A percentile compares a stretch with the other conserved stretches of the same genome.
phyloP scores from a whole-genome alignment of 768 basidiomycete species.

The Tubosaeta brunneosetosa region DNA sequence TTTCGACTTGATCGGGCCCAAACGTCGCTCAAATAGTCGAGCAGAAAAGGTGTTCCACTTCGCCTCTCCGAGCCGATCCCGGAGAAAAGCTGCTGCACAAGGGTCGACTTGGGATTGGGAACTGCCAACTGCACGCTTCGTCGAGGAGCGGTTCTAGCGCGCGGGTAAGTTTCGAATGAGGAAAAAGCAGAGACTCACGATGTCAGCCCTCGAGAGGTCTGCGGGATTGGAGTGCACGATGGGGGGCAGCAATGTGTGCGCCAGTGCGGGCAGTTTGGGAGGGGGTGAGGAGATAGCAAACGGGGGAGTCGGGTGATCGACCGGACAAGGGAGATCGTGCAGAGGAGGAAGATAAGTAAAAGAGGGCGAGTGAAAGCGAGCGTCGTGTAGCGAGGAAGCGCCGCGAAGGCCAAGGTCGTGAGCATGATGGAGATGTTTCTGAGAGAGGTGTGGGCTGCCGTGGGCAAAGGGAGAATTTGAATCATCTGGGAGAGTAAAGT shows the following conservation, averaged over 20 bases:
- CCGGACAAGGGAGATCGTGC: conserved; percentile 22
- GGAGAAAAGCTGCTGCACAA: conserved; percentile 42
- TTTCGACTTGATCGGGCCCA: conserved; percentile 37
- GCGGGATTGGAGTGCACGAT: conserved; percentile 33
- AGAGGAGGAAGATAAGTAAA: conserved; percentile 22
- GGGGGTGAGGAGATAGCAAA: conserved; percentile 21
- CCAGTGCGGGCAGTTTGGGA: conserved; percentile 19
- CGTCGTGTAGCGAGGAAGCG: conserved; percentile 22
- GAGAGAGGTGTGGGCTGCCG: conserved; percentile 22
- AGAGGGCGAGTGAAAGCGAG: conserved; percentile 26
- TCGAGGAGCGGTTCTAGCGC: conserved; percentile 24
- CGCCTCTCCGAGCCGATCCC: conserved; percentile 39
- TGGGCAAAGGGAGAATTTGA: conserved; percentile 15
- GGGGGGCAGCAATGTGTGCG: conserved; percentile 31
- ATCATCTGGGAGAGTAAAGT: conserved; percentile 24
- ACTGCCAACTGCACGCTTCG: conserved; percentile 21
- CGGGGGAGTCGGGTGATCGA: conserved; percentile 10
- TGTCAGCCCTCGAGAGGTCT: conserved; percentile 21
- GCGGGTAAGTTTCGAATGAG: conserved; percentile 10
- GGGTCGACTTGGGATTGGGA: conserved; percentile 36
- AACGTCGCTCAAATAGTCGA: conserved; percentile 43
- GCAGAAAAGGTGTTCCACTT: conserved; percentile 46
- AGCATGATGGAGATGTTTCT: conserved; percentile 25
- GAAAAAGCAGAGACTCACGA: conserved; percentile 4
- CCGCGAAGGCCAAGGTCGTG: conserved; percentile 21